A percentile compares a stretch with the other conserved stretches of the same genome.
Conservation (phyloP, 257 asterid species). For the Rehmannia glutinosa region DNA sequence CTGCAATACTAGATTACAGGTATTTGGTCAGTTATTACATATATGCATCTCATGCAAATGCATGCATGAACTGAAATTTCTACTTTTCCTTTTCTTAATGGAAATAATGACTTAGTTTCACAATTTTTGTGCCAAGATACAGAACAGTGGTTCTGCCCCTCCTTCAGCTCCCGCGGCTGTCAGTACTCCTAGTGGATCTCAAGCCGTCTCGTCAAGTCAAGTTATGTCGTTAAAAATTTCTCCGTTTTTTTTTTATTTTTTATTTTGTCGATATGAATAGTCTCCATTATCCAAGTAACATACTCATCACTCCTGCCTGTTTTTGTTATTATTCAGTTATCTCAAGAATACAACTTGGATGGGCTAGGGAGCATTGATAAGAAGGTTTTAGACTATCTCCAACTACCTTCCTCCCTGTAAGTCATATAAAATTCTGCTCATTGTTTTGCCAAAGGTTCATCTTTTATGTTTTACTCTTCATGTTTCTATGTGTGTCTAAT, state of each 20-base stretch:
- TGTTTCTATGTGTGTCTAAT: not conserved
- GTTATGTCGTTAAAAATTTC: conserved; percentile 39
- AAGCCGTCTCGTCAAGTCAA: conserved; percentile 40
- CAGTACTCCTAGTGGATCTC: conserved; percentile 28
- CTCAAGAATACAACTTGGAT: conserved; percentile 59
- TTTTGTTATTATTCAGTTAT: conserved; percentile 29
- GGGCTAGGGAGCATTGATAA: conserved; percentile 65
- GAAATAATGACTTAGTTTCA: not conserved
- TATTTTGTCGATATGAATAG: not conserved
- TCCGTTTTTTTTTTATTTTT: not conserved
- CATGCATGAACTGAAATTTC: not conserved
- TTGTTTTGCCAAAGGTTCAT: not conserved
- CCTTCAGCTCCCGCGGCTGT: conserved; percentile 23
- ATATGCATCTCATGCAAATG: conserved; percentile 11
- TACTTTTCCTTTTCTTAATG: not conserved
- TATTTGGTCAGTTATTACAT: conserved; percentile 15
- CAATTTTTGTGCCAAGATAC: conserved; percentile 17
- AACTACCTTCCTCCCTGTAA: conserved; percentile 62
- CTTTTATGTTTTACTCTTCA: not conserved
- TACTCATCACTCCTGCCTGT: conserved; percentile 7
- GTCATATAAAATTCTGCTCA: conserved; percentile 22
- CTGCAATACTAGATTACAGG: conserved; percentile 68
- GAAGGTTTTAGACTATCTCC: conserved; percentile 63
- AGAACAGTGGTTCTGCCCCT: conserved; percentile 35
- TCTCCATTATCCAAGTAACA: not conserved